phyloP scores from a whole-genome alignment of 108 stramenopile species.

The Nannochloropsis oceanica region DNA sequence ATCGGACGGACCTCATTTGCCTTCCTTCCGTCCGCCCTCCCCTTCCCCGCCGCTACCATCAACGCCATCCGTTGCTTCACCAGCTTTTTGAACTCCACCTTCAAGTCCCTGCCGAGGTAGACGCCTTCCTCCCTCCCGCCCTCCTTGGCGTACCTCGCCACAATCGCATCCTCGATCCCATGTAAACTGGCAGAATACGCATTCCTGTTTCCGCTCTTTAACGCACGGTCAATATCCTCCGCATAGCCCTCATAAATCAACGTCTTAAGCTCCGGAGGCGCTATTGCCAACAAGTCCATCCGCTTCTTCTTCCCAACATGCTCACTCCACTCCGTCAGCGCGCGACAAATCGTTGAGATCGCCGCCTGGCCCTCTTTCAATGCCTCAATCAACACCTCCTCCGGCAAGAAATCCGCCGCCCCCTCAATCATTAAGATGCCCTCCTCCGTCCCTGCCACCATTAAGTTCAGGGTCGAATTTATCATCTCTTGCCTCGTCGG shows the following conservation, averaged over 20 bases:
- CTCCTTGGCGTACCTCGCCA: not conserved
- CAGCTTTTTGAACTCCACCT: conserved; percentile 5
- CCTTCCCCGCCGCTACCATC: conserved; percentile 23
- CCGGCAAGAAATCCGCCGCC: conserved; percentile 68
- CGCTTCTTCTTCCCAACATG: conserved; percentile 51
- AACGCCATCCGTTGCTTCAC: conserved; percentile 7
- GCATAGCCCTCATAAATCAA: conserved; percentile 42
- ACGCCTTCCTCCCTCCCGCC: not conserved
- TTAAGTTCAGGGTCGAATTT: conserved; percentile 47
- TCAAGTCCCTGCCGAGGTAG: not conserved
- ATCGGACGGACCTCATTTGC: conserved; percentile 42
- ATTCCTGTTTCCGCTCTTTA: conserved; percentile 41
- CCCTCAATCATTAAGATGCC: conserved; percentile 88
- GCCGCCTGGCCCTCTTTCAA: conserved; percentile 63
- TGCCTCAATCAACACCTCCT: conserved; percentile 62
- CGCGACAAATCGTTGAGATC: conserved; percentile 56
- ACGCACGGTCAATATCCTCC: conserved; percentile 33
- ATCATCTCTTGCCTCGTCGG: conserved; percentile 56
- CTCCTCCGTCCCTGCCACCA: conserved; percentile 68
- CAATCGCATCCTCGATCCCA: conserved; percentile 1
- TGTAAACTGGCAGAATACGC: conserved; percentile 2
- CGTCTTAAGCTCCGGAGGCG: conserved; percentile 46
- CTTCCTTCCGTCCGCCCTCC: conserved; percentile 47
- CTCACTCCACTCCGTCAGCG: conserved; percentile 48
- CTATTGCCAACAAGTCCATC: conserved; percentile 39